phyloP scores from a whole-genome alignment of 331 rosid species.

The Prunus yedoensis region DNA sequence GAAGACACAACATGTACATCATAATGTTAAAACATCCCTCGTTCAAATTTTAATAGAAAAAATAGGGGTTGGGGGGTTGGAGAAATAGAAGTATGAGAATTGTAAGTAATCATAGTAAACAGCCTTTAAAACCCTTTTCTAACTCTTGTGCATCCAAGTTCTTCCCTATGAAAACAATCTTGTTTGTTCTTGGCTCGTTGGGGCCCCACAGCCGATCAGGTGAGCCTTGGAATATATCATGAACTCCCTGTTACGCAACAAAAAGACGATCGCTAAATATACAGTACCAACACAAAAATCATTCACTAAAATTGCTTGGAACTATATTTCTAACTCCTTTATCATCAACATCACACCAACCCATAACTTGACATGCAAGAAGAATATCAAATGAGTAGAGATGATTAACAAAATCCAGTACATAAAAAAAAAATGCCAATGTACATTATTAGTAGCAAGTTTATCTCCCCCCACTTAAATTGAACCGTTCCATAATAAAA shows the following conservation, averaged over 20 bases:
- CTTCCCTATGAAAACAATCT: slow-evolving; percentile 89
- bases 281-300: not conserved
- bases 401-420: not conserved
- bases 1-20: not conserved
- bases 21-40: not conserved
- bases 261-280: not conserved
- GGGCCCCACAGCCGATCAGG: slow-evolving; percentile 91
- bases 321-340: not conserved
- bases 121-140: slow-evolving; percentile 75
- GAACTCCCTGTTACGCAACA: slow-evolving; percentile 72
- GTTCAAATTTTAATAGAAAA: not conserved
- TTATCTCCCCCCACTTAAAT: no score
- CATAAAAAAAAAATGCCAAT: not conserved
- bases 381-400: not conserved
- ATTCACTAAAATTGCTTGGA: not conserved
- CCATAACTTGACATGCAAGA: not conserved
- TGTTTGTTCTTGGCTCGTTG: slow-evolving; percentile 76
- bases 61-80: no score
- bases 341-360: slow-evolving; percentile 1
- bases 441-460: not conserved
- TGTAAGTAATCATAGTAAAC: slow-evolving; percentile 48
- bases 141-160: slow-evolving; percentile 76
- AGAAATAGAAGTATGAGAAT: not conserved
- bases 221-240: slow-evolving; percentile 96
- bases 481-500: no score